Base-by-base conservation (phyloP, 805 yeast genomes). In the Sugiyamaella qingdaonensis region DNA sequence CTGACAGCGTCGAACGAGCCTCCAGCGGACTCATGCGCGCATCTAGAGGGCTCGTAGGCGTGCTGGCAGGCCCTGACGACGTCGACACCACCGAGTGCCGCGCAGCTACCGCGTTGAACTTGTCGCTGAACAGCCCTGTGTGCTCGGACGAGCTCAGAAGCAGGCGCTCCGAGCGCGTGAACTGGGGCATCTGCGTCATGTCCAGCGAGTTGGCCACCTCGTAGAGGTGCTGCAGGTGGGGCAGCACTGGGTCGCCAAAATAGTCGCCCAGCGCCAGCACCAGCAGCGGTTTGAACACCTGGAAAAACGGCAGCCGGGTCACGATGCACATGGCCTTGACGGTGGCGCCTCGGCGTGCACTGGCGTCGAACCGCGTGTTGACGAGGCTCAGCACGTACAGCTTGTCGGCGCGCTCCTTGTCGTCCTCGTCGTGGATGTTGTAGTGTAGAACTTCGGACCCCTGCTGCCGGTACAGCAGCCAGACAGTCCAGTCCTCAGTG, bases 301-400 rank as follows among this genome's bases (percentile, higher is more conserved):
- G 76, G 64, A 81, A 81, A 61, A 73, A 80, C 34, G 75, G 66
- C 49, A 80, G 67, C 11, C 73, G 70, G 1, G 89, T 81, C 1
- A 84, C 76, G 9, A 85, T 67, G 4, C 85, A 79, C 52, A 85
- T 69, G 2, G 87, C 72, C 61, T 78, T 80, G 53, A 85, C 82
- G 14, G 70, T 68, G 1, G 82, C 78, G 1, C 90, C 90, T 60
- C 91, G 72, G 50, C 73, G 73, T 50, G 76, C 76, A 13, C 65
- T 61, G 7, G 62, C 51, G 37, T 73, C 74, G 53, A 71, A 72
- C 49, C 74, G 69, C 24, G 81, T 72, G 54, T 78, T 79, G 50
- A 82, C 85, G 2, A 81, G 73, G 35, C 81, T 83, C 49, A 81
- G 71, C 53, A 84, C 77, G 59, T 73, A 84, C 56, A 81, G 70